Evolutionary conservation across 2,329 filamentous ascomycete genomes (phyloP), one percentile per base, ranked within the genome.

Genomic region (Reticulascus tulasneorum): DNA sequence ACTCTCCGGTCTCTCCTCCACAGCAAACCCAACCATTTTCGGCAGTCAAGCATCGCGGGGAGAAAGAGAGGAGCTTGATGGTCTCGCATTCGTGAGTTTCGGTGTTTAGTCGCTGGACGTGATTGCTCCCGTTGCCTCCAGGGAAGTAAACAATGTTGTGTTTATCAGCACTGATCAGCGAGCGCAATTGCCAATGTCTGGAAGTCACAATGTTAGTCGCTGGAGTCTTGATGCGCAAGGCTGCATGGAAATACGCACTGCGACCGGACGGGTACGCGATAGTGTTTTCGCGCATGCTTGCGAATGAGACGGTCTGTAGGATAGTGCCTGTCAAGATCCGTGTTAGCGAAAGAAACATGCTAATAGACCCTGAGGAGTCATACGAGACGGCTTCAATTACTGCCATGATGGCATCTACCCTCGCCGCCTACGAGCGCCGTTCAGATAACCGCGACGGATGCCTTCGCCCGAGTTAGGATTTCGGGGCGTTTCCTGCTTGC

Each of bases 21-120:
- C 90, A 86, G 51, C 87, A 95, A 23, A 97, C 75, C 84, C 87
- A 97, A 34, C 89, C 89, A 51, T 86, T 77, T 35, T 81, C 83
- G 7, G 87, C 85, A n/a, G 87, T 84, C 7, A 96, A 77, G 59
- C 91, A 97, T 63, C 86, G 78, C n/a, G 90, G 85, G 50, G 61
- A 76, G 60, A 82, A 93, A 47, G 72, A 79, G 47, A 90, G 69
- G 20, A 80, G 69, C 34, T 79, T 86, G 58, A 86, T 78, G 43
- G 76, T 83, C 63, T 84, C 86, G 65, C 78, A 82, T 69, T 81
- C 84, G 58, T 71, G 79, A 48, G 76, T 81, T 41, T 64, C 75
- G 40, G 83, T 79, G 52, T 90, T 76, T 38, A 91, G 75, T 23
- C 77, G 74, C 51, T 84, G 83, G 33, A 88, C 63, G 41, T 75